Evolutionary conservation across 768 basidiomycete genomes (phyloP).

Genomic region (Boletus huronensis): DNA sequence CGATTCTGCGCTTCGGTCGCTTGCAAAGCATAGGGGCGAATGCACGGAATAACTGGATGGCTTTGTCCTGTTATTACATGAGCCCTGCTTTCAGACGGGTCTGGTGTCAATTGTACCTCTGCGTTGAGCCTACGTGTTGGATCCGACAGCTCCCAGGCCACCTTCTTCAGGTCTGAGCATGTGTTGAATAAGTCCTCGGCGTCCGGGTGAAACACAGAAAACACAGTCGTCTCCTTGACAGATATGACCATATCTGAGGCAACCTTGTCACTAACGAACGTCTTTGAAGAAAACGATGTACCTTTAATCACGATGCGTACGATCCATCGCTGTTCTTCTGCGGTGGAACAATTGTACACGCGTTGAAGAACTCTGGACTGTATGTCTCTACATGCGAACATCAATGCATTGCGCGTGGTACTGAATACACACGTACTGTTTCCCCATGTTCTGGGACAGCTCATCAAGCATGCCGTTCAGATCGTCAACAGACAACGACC

Average conservation of each 20-base stretch:
- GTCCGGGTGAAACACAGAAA: slow-evolving; percentile 90
- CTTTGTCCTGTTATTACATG: slow-evolving; percentile 63
- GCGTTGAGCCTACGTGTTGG: slow-evolving; percentile 61
- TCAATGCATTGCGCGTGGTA: slow-evolving; percentile 1
- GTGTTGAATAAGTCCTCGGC: slow-evolving; percentile 94
- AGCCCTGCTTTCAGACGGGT: background rate
- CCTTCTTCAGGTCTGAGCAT: slow-evolving; percentile 92
- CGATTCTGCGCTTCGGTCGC: slow-evolving; percentile 75
- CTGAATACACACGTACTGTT: slow-evolving; percentile 51
- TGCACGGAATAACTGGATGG: slow-evolving; percentile 74
- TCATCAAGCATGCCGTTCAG: slow-evolving; percentile 81
- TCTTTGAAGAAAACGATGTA: slow-evolving; percentile 23
- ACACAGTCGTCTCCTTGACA: slow-evolving; percentile 91
- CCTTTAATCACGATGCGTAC: slow-evolving; percentile 96
- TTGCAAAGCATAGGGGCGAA: slow-evolving; percentile 97
- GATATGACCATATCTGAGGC: slow-evolving; percentile 81
- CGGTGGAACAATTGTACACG: slow-evolving; percentile 73
- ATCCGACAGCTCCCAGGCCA: slow-evolving; percentile 86
- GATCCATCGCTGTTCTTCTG: slow-evolving; percentile 93
- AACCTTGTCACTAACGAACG: background rate
- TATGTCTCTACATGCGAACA: slow-evolving; percentile 49
- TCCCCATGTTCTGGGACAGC: slow-evolving; percentile 65
- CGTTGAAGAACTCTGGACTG: slow-evolving; percentile 76
- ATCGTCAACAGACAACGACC: slow-evolving; percentile 74
- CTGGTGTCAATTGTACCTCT: slow-evolving; percentile 36